phyloP scores from a whole-genome alignment of 2,329 filamentous ascomycete genomes.

The Claviceps maximensis region DNA sequence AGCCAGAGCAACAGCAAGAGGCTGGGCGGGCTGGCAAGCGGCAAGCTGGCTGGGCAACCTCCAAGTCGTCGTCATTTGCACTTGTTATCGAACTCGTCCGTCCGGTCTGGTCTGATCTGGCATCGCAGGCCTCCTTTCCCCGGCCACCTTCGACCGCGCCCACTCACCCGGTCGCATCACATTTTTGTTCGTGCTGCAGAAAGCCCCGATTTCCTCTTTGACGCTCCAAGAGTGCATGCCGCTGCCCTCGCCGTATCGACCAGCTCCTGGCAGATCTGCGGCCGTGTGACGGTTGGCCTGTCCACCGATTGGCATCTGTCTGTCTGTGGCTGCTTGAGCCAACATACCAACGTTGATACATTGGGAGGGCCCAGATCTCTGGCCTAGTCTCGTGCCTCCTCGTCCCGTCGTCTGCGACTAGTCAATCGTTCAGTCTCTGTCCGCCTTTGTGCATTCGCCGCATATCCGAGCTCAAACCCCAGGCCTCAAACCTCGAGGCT shows the following conservation, averaged over 20 bases:
- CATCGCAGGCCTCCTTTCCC: not conserved
- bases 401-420: not conserved
- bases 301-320: not conserved
- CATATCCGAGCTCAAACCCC: not conserved
- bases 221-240: not conserved
- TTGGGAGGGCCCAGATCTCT: not conserved
- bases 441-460: not conserved
- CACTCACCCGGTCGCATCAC: not conserved
- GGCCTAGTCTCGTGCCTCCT: not conserved
- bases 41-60: not conserved
- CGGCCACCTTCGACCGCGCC: not conserved
- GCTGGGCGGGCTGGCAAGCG: not conserved
- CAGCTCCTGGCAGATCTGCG: not conserved
- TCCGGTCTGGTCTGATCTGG: not conserved
- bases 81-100: too few relatives aligned
- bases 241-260: not conserved
- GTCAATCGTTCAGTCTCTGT: not conserved
- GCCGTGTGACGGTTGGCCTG: not conserved
- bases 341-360: not conserved
- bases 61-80: not conserved
- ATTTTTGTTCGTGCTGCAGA: not conserved
- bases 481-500: not conserved
- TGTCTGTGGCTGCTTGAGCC: not conserved
- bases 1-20: too few relatives aligned
- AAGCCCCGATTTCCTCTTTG: not conserved